These are phyloP conservation scores for Solanum paucissectum DNA, from an alignment of 257 asterid genomes.

Conservation along the genomic window DNA sequence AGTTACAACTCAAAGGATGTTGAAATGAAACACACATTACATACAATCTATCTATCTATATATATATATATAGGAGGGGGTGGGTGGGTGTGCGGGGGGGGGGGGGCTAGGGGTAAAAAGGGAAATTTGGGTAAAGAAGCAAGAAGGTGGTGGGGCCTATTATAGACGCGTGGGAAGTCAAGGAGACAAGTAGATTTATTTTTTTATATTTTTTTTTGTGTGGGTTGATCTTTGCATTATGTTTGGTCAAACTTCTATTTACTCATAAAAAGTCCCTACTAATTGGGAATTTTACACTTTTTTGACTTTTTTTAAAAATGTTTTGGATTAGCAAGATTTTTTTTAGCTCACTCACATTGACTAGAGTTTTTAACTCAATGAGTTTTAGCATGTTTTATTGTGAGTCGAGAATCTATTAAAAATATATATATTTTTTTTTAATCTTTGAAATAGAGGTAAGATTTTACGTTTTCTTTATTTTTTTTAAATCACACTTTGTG, in stretches of 20 bases:
- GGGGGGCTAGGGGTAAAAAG: not conserved
- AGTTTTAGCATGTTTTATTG: not conserved
- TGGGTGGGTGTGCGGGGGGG: not conserved
- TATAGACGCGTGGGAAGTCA: constrained; percentile 7
- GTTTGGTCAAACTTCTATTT: not conserved
- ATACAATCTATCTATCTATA: not conserved
- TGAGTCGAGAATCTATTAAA: not conserved
- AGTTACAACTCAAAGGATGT: not conserved
- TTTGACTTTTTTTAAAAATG: not conserved
- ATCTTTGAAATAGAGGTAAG: not conserved
- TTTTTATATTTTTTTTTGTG: not conserved
- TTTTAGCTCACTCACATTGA: not conserved
- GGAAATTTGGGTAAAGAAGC: not conserved
- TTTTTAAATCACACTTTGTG: not conserved
- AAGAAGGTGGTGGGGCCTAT: not conserved
- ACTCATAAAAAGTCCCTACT: not conserved
- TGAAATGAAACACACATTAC: not conserved
- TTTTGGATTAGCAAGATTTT: not conserved
- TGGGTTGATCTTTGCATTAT: not conserved
- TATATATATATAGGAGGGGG: not conserved
- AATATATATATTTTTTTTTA: not conserved
- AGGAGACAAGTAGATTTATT: not conserved
- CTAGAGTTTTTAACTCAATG: not conserved
- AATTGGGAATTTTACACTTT: not conserved
- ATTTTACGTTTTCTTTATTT: fast-evolving